phyloP scores from a whole-genome alignment of 345 rosid species.

The Citrus mangshanensis region DNA sequence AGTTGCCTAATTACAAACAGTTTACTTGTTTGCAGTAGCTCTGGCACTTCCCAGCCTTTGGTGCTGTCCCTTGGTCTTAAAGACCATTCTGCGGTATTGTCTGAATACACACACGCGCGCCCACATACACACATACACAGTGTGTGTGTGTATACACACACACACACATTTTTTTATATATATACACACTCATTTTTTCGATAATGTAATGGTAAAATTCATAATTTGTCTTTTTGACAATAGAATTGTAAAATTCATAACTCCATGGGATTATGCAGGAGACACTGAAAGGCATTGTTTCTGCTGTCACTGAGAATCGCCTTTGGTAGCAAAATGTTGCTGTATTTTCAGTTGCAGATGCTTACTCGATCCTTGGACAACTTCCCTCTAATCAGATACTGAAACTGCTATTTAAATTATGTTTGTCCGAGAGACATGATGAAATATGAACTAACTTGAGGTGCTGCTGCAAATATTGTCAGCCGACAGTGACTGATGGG shows the following conservation, averaged over 20 bases:
- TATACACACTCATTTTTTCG: not conserved
- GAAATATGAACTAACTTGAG: not conserved
- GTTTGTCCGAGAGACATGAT: not conserved
- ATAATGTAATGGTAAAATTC: not conserved
- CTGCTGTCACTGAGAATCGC: conserved; percentile 63
- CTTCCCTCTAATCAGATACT: not conserved
- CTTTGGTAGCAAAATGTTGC: conserved; percentile 44
- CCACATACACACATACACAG: no score
- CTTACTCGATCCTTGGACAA: not conserved
- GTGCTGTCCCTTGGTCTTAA: conserved; percentile 87
- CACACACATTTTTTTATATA: not conserved
- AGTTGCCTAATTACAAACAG: not conserved
- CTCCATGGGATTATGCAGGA: conserved; percentile 44
- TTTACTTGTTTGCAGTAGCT: conserved; percentile 34
- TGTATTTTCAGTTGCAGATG: not conserved
- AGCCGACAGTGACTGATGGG: not conserved
- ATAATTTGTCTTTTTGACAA: not conserved
- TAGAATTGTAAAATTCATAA: not conserved
- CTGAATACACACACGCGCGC: no score
- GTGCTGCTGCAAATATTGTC: not conserved
- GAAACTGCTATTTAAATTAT: no score
- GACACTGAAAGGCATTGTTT: conserved; percentile 67
- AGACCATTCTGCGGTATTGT: conserved; percentile 73
- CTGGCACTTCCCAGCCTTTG: conserved; percentile 60
- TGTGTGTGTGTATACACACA: no score